A percentile compares a stretch with the other conserved stretches of the same genome.
These are phyloP conservation scores for Aspergillus sp. DNA, from an alignment of 2,329 filamentous ascomycete genomes.

Conservation along the genomic window DNA sequence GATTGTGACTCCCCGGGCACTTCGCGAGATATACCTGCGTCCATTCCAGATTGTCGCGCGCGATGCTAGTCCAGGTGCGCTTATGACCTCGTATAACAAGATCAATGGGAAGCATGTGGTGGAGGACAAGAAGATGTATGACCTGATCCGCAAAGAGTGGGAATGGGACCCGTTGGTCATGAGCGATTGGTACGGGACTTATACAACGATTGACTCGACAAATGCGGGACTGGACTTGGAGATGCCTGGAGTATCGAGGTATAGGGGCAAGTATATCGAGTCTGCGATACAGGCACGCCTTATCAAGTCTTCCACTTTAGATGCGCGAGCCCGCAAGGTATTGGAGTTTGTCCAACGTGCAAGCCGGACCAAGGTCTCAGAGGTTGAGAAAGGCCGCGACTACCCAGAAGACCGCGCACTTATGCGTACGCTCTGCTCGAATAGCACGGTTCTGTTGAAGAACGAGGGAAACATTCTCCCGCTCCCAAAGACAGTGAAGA, in stretches of 20 bases:
- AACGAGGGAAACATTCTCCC: slow-evolving; percentile 66
- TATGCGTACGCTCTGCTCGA: slow-evolving; percentile 63
- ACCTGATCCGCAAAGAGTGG: slow-evolving; percentile 46
- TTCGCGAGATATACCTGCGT: slow-evolving; percentile 65
- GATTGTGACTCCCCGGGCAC: slow-evolving; percentile 50
- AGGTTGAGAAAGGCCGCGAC: slow-evolving; percentile 37
- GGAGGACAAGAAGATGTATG: slow-evolving; percentile 38
- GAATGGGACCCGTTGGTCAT: slow-evolving; percentile 46
- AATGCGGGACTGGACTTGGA: slow-evolving; percentile 45
- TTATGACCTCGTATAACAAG: slow-evolving; percentile 63
- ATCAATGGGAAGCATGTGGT: slow-evolving; percentile 51
- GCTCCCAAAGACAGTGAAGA: slow-evolving; percentile 38
- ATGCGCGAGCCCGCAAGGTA: slow-evolving; percentile 55
- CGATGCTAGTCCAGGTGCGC: slow-evolving; percentile 53
- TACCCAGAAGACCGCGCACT: slow-evolving; percentile 48
- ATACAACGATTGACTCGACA: slow-evolving; percentile 39
- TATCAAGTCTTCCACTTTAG: slow-evolving; percentile 57
- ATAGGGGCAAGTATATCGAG: slow-evolving; percentile 29
- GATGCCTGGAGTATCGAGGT: slow-evolving; percentile 44
- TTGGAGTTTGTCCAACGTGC: slow-evolving; percentile 58
- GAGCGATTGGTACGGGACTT: slow-evolving; percentile 48
- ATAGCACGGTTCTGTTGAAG: slow-evolving; percentile 67
- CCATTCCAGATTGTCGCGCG: slow-evolving; percentile 62
- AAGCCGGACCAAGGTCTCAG: slow-evolving; percentile 51
- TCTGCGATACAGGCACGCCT: slow-evolving; percentile 44